Base-by-base conservation (phyloP, 2,329 filamentous ascomycete species). In the Scedosporium dehoogii region DNA sequence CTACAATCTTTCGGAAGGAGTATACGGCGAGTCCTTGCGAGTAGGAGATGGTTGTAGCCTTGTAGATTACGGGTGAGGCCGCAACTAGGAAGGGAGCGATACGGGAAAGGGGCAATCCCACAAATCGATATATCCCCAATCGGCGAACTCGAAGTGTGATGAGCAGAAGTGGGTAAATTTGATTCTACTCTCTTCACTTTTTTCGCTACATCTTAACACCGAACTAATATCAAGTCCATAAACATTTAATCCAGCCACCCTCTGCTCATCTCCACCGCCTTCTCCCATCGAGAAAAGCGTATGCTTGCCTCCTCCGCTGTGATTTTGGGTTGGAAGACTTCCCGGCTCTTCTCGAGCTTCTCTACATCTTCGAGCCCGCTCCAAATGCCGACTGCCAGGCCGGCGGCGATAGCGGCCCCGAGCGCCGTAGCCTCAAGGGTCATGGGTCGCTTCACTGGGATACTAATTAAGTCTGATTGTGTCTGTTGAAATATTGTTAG, bases 361-460 rank as follows among this genome's bases (percentile, higher is more conserved):
- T 85, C 85, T 38, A 96, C 76, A 68, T 93, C 89, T 29, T 86
- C 83, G 63, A 94, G 85, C 69, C 85, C 82, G 65, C 84, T 83
- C 90, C 91, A 96, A 38, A 93, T 84, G 53, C 84, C 87, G 12
- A 89, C 85, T 7, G 91, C 91, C 64, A 96, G 85, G 18, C 90
- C 92, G 9, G 92, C 92, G 16, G 92, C 91, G 68, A 96, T 93
- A 57, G 92, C 92, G 14, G 92, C 91, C 27, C 92, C 92, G 2
- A 96, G 82, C 1, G 91, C 89, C 1, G 92, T 96, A 3, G 91
- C 96, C 78, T 96, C 92, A 63, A 90, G 87, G 91, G 96, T 96
- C 62, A 85, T 82, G 0, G 92, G 92, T 25, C 92, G 86, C 72
- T 92, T 85, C 64, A 96, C 89, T 27, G 87, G 88, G 67, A 96